These are phyloP conservation scores for Rutidosis leptorrhynchoides DNA, from an alignment of 129 eudicot species.

Conservation along the genomic window DNA sequence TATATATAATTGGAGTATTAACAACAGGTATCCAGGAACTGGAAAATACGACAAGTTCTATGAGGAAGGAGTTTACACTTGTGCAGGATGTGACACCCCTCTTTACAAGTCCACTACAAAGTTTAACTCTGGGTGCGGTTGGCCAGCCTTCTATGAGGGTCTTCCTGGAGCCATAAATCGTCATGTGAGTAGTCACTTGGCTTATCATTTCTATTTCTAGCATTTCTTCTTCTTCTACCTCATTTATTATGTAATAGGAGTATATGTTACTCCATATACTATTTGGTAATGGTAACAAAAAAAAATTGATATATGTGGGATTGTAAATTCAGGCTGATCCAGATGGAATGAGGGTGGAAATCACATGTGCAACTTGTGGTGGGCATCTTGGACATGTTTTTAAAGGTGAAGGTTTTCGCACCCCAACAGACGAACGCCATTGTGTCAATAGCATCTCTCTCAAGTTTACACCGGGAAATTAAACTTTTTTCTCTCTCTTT, in stretches of 20 bases:
- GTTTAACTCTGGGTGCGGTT: slow-evolving; percentile 93
- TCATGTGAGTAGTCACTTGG: slow-evolving; percentile 38
- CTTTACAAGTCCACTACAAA: slow-evolving; percentile 90
- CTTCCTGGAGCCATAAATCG: slow-evolving; percentile 96
- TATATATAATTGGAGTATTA: not conserved
- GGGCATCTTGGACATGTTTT: slow-evolving; percentile 96
- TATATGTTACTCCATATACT: no score
- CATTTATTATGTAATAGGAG: no score
- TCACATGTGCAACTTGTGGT: slow-evolving; percentile 94
- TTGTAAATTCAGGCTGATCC: slow-evolving; percentile 61
- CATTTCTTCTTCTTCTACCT: not conserved
- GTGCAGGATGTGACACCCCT: slow-evolving; percentile 90
- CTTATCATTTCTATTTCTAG: not conserved
- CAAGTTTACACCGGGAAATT: slow-evolving; percentile 59
- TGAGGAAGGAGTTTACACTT: slow-evolving; percentile 70
- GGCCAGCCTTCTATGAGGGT: slow-evolving; percentile 99
- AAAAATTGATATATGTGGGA: slow-evolving; percentile 9
- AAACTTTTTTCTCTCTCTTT: not conserved
- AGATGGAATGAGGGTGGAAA: slow-evolving; percentile 91
- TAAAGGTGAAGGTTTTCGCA: slow-evolving; percentile 90
- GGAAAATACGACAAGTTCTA: slow-evolving; percentile 72
- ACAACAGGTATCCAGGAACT: slow-evolving; percentile 84
- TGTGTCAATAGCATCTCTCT: slow-evolving; percentile 91
- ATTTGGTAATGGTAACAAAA: no score
- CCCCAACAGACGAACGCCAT: slow-evolving; percentile 85